Conservation (phyloP, 768 basidiomycete genomes). For the Xerocomellus chrysenteron region DNA sequence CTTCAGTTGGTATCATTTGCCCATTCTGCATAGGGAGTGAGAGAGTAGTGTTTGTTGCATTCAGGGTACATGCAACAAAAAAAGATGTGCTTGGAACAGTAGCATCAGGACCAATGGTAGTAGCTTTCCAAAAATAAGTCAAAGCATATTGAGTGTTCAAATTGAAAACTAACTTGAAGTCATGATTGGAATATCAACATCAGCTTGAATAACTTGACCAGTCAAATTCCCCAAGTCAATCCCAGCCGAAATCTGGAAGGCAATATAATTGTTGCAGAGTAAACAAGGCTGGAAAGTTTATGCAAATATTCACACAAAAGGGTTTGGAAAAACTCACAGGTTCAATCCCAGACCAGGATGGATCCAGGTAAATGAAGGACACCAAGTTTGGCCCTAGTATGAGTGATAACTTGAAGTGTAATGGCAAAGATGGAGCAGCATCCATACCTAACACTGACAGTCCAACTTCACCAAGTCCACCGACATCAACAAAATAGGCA, state of each 20-base stretch:
- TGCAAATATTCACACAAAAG: background rate
- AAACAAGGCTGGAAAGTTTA: background rate
- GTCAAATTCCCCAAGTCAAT: slow-evolving; percentile 2
- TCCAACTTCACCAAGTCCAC: slow-evolving; percentile 3
- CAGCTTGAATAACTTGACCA: background rate
- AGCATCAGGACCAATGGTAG: fast-evolving
- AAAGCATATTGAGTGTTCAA: background rate
- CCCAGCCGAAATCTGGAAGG: background rate
- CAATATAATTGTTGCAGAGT: background rate
- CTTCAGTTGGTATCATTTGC: background rate
- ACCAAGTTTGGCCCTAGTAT: background rate
- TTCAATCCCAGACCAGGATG: too few relatives aligned
- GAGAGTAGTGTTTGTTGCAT: background rate
- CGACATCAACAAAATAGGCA: background rate
- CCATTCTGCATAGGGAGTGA: slow-evolving; percentile 5
- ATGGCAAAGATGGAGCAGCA: background rate
- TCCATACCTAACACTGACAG: background rate
- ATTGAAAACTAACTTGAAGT: background rate
- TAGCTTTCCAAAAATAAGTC: background rate
- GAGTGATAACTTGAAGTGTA: too few relatives aligned
- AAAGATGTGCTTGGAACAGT: background rate
- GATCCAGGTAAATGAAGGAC: too few relatives aligned
- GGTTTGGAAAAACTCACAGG: background rate
- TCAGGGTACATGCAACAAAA: slow-evolving; percentile 9
- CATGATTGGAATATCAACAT: background rate